Evolutionary conservation across 2,329 filamentous ascomycete genomes (phyloP).

Genomic region (Dothidotthia symphoricarpi): DNA sequence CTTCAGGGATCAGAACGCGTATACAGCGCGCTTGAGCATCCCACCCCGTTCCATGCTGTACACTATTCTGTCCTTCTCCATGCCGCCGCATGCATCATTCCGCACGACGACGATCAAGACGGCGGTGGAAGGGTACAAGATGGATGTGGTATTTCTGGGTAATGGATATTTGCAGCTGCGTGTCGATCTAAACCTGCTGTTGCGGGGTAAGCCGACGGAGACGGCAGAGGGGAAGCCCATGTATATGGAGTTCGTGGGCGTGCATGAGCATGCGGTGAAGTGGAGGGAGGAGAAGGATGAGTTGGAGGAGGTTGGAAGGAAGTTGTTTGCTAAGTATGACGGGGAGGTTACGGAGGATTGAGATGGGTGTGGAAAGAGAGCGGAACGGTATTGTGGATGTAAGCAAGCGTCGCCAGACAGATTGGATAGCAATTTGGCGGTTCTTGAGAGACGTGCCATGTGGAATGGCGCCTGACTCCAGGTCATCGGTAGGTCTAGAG

Average conservation of each 20-base stretch:
- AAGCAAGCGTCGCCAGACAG: too few relatives aligned
- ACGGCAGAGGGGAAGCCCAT: conserved; percentile 7
- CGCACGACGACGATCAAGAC: conserved; percentile 21
- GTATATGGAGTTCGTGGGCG: conserved; percentile 26
- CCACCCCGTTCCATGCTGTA: conserved; percentile 31
- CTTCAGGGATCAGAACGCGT: conserved; percentile 9
- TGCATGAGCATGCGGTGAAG: conserved; percentile 17
- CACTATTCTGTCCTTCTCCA: conserved; percentile 14
- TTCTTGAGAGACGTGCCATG: too few relatives aligned
- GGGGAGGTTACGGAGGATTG: conserved; percentile 1
- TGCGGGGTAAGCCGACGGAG: conserved; percentile 23
- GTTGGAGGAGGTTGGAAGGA: conserved; percentile 18
- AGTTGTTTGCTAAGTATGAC: conserved; percentile 20
- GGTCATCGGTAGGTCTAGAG: too few relatives aligned
- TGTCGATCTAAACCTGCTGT: conserved; percentile 27
- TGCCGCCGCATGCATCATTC: conserved; percentile 32
- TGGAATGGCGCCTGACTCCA: too few relatives aligned
- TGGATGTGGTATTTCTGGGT: conserved; percentile 31
- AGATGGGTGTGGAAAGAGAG: background rate
- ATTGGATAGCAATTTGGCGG: too few relatives aligned
- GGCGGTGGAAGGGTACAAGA: conserved; percentile 20
- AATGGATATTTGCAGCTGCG: conserved; percentile 30
- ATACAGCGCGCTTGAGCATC: conserved; percentile 26
- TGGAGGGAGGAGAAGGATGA: conserved; percentile 16
- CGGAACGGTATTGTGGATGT: too few relatives aligned